phyloP scores from a whole-genome alignment of 495 filamentous ascomycete genomes.

The Xylaria acuta region DNA sequence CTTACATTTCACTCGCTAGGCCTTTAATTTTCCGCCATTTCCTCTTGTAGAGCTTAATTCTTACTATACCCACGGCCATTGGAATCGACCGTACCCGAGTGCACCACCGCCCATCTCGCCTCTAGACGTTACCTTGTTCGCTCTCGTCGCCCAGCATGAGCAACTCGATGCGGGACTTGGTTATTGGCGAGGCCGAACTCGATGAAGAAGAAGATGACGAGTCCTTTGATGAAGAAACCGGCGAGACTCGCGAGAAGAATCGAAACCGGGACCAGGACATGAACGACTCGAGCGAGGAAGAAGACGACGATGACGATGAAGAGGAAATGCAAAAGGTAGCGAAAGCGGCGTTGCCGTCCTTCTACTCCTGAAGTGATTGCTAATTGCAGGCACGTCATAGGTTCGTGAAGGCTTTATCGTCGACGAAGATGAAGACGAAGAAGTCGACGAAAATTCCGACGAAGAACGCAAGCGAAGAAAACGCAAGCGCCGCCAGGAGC shows the following conservation, averaged over 20 bases:
- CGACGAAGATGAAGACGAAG: slow-evolving; percentile 86
- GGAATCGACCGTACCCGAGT: not conserved
- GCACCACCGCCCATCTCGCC: not conserved
- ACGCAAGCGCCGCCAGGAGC: slow-evolving; percentile 71
- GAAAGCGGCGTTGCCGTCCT: not conserved
- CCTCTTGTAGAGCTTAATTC: not conserved
- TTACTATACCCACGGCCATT: not conserved
- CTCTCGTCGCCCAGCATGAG: slow-evolving; percentile 61
- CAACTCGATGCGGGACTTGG: slow-evolving; percentile 68
- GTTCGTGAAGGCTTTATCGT: slow-evolving; percentile 95
- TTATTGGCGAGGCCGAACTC: slow-evolving; percentile 83
- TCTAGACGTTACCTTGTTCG: not conserved
- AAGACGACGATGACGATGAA: slow-evolving; percentile 93
- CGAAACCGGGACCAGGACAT: slow-evolving; percentile 58
- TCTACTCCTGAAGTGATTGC: not conserved
- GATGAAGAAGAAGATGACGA: slow-evolving; percentile 93
- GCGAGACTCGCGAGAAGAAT: slow-evolving; percentile 57
- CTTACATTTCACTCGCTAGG: not conserved
- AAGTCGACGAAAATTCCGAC: slow-evolving; percentile 66
- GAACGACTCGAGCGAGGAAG: slow-evolving; percentile 95
- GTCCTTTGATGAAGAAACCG: slow-evolving; percentile 82
- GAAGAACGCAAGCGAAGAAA: slow-evolving; percentile 69
- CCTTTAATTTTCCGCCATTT: not conserved
- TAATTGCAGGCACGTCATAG: slow-evolving; percentile 48
- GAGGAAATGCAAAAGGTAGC: slow-evolving; percentile 67